These are phyloP conservation scores for Cercospora canescens DNA, from an alignment of 2,329 filamentous ascomycete genomes.

Conservation along the genomic window DNA sequence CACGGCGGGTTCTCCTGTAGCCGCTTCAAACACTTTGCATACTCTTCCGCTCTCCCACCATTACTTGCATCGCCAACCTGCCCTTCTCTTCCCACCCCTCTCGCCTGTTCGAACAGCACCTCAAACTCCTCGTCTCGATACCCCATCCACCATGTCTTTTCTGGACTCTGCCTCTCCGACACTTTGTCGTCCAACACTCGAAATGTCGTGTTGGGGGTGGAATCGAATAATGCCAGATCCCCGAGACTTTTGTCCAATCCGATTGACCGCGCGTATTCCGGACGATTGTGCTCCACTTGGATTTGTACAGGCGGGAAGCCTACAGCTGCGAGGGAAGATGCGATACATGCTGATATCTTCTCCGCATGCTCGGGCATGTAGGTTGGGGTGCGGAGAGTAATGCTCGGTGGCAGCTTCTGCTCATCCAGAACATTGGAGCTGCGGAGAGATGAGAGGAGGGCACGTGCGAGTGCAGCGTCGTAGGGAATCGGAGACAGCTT, in stretches of 20 bases:
- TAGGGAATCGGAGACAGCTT: constrained; percentile 7
- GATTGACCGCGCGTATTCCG: constrained; percentile 12
- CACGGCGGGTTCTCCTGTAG: constrained; percentile 14
- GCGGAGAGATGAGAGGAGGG: neutral
- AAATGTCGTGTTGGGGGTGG: constrained; percentile 14
- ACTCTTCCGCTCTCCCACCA: neutral
- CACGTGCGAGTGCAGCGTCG: constrained; percentile 2
- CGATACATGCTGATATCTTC: constrained; percentile 13
- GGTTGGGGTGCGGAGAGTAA: constrained; percentile 3
- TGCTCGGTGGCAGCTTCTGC: neutral
- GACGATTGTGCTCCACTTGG: constrained; percentile 11
- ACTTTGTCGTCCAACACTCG: constrained; percentile 15
- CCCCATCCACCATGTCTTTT: constrained; percentile 14
- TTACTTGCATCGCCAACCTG: neutral
- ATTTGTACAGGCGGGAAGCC: constrained; percentile 7
- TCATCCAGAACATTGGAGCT: neutral
- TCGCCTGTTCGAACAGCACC: constrained; percentile 5
- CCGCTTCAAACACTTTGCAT: constrained; percentile 9
- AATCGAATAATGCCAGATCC: constrained; percentile 13
- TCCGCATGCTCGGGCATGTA: constrained; percentile 16
- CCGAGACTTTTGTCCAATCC: constrained; percentile 11
- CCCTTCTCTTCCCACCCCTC: neutral
- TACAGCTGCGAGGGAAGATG: constrained; percentile 2
- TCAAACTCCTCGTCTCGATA: constrained; percentile 15
- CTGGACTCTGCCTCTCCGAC: constrained; percentile 1